Conservation (phyloP, 2,329 filamentous ascomycete species). For the Pestalotiopsis sp. region DNA sequence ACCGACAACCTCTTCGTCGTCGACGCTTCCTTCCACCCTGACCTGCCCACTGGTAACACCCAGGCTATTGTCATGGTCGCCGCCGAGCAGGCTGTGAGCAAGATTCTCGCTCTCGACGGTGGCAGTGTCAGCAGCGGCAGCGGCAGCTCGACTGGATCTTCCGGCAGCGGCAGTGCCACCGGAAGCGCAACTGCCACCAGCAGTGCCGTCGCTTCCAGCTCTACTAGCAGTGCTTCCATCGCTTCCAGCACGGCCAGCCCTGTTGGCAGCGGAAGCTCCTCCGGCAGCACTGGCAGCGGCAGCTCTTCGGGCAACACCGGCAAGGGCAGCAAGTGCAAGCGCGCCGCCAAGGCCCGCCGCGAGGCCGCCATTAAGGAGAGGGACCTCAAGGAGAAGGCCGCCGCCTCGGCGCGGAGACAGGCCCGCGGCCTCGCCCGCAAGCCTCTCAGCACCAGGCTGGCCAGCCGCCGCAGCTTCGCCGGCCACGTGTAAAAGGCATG, state of each 20-base stretch:
- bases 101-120: slow-evolving; percentile 27
- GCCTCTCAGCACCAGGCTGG: not conserved
- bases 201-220: not conserved
- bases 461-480: not conserved
- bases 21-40: slow-evolving; percentile 67
- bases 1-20: slow-evolving; percentile 68
- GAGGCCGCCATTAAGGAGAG: not conserved
- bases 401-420: not conserved
- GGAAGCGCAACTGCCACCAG: not conserved
- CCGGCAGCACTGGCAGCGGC: not conserved
- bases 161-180: not conserved
- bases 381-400: not conserved
- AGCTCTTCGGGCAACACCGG: not conserved
- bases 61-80: slow-evolving; percentile 30
- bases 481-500: slow-evolving; percentile 1
- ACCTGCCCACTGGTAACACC: slow-evolving; percentile 66
- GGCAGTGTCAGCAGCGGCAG: not conserved
- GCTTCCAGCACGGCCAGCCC: too few species aligned
- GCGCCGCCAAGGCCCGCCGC: slow-evolving; percentile 5
- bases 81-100: slow-evolving; percentile 32
- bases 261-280: not conserved
- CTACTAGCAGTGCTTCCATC: too few species aligned
- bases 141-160: not conserved
- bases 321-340: slow-evolving; percentile 7
- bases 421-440: not conserved